Conservation (phyloP, 768 basidiomycete genomes). For the Termitomyces sp. region DNA sequence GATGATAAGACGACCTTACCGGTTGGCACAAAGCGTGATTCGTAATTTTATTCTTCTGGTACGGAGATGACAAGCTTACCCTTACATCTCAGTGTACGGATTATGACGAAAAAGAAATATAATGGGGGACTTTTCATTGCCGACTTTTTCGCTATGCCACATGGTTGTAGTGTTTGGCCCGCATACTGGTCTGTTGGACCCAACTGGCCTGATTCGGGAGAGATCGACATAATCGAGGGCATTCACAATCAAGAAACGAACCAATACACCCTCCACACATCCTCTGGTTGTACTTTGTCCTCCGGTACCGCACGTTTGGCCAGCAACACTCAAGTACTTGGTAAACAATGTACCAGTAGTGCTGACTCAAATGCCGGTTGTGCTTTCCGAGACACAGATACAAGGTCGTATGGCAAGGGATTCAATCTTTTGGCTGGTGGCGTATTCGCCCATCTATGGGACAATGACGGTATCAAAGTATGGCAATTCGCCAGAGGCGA, state of each 20-base stretch:
- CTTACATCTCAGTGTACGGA: conserved; percentile 65
- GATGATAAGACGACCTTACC: conserved; percentile 47
- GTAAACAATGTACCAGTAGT: conserved; percentile 33
- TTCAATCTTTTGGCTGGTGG: conserved; percentile 45
- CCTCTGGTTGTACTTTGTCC: conserved; percentile 31
- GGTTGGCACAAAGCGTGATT: conserved; percentile 48
- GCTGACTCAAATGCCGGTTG: conserved; percentile 40
- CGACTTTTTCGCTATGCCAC: conserved; percentile 65
- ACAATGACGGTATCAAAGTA: conserved; percentile 42
- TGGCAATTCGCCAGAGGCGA: conserved; percentile 50
- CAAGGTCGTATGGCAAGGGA: conserved; percentile 32
- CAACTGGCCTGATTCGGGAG: conserved; percentile 47
- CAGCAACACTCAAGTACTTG: conserved; percentile 19
- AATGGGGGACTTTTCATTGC: conserved; percentile 69
- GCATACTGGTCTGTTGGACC: conserved; percentile 46
- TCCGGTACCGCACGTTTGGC: conserved; percentile 14
- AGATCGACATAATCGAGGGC: conserved; percentile 74
- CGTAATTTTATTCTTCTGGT: conserved; percentile 26
- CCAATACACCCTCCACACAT: conserved; percentile 62
- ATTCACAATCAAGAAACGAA: conserved; percentile 55
- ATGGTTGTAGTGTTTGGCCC: conserved; percentile 64
- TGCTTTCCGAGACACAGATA: conserved; percentile 35
- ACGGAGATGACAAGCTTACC: neutral
- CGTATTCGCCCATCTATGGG: conserved; percentile 54
- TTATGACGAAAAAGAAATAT: conserved; percentile 57